These are phyloP conservation scores for Atkinsonella hypoxylon DNA, from an alignment of 2,329 filamentous ascomycete species.

Conservation along the genomic window DNA sequence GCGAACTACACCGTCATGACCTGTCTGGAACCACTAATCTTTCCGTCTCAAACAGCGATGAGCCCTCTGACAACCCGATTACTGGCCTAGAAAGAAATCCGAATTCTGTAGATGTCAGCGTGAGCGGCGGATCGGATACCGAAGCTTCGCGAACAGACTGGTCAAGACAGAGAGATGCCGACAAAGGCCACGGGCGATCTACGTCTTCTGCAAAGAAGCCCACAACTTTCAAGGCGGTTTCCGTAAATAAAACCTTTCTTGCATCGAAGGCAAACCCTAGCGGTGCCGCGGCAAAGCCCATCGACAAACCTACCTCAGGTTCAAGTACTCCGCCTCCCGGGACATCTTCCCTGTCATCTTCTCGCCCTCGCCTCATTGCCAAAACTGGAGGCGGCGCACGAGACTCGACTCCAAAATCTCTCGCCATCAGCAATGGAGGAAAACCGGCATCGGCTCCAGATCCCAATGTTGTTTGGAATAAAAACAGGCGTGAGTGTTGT, in stretches of 20 bases:
- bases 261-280: constrained; percentile 50
- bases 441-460: constrained; percentile 54
- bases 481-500: constrained; percentile 61
- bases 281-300: constrained; percentile 33
- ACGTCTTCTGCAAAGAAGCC: constrained; percentile 59
- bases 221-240: constrained; percentile 71
- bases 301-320: constrained; percentile 36
- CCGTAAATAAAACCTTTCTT: constrained; percentile 74
- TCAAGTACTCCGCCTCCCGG: constrained; percentile 34
- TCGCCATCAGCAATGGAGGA: constrained; percentile 39
- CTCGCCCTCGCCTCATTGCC: constrained; percentile 61
- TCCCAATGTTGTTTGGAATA: constrained; percentile 73
- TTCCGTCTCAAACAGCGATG: constrained; percentile 28
- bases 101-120: constrained; percentile 54
- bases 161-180: constrained; percentile 41
- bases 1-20: constrained; percentile 33
- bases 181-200: constrained; percentile 46
- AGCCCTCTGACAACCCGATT: constrained; percentile 46
- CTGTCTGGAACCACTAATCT: constrained; percentile 37
- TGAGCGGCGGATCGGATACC: constrained; percentile 65
- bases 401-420: constrained; percentile 34
- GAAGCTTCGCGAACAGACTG: constrained; percentile 53
- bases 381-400: constrained; percentile 55
- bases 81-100: constrained; percentile 45
- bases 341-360: constrained; percentile 35